Evolutionary conservation across 441 rosid genomes (phyloP).

Genomic region (Erodium moschatum): DNA sequence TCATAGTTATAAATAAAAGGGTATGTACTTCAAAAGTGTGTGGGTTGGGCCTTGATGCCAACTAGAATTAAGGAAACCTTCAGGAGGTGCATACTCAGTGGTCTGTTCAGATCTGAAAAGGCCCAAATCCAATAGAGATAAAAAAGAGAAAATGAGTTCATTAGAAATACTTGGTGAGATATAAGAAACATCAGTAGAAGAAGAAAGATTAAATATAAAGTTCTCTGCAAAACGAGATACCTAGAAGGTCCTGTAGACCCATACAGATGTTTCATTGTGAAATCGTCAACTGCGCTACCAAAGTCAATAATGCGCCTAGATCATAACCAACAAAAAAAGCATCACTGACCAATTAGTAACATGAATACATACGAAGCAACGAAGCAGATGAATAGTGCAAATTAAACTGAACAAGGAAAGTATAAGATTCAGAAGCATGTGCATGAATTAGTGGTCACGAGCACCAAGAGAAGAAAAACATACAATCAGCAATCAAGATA

Average conservation of each 20-base stretch:
- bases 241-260: slow-evolving; percentile 87
- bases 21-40: slow-evolving; percentile 47
- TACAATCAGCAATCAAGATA: too few species aligned
- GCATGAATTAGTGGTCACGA: too few species aligned
- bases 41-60: slow-evolving; percentile 69
- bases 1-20: not conserved
- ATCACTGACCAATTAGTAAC: slow-evolving; percentile 12
- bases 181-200: slow-evolving; percentile 10
- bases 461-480: too few species aligned
- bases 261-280: slow-evolving; percentile 70
- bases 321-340: slow-evolving; percentile 18
- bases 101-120: slow-evolving; percentile 84
- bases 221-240: slow-evolving; percentile 33
- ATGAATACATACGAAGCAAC: too few species aligned
- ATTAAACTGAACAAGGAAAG: too few species aligned
- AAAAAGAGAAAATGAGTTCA: slow-evolving; percentile 10
- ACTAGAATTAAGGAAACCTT: slow-evolving; percentile 69
- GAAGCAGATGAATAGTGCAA: too few species aligned
- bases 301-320: slow-evolving; percentile 92
- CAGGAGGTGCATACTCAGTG: slow-evolving; percentile 81
- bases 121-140: slow-evolving; percentile 8
- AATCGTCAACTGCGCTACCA: slow-evolving; percentile 89
- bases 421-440: too few species aligned
- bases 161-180: slow-evolving; percentile 9
- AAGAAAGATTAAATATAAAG: slow-evolving; percentile 9